Percentiles rank a stretch among this genome's conserved stretches.
Conservation (phyloP, 2,329 filamentous ascomycete species). For the Sporothrix dimorphospora region DNA sequence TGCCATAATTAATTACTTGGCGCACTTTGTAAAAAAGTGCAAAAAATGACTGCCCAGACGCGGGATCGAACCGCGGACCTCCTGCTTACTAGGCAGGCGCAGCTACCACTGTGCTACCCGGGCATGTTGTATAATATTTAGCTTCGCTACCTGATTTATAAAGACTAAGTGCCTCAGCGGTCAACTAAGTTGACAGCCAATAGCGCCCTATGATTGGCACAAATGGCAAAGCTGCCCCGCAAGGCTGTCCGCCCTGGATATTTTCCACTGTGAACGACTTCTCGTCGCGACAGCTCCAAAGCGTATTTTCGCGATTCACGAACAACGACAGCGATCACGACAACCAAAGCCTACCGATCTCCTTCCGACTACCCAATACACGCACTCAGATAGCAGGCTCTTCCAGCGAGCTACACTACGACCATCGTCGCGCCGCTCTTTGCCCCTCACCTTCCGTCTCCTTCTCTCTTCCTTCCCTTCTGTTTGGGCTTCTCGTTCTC, state of each 20-base stretch:
- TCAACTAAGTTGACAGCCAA: too few species aligned
- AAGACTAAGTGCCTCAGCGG: not conserved
- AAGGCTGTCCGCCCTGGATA: constrained; percentile 18
- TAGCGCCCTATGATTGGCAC: not conserved
- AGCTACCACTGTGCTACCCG: constrained; percentile 36
- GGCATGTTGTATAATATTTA: constrained; percentile 18
- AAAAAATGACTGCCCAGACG: constrained; percentile 34
- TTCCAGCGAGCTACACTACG: not conserved
- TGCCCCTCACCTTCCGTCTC: not conserved
- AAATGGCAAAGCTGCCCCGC: not conserved
- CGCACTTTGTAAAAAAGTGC: not conserved
- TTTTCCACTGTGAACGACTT: constrained; percentile 16
- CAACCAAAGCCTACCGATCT: too few species aligned
- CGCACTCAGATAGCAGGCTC: not conserved
- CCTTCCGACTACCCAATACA: too few species aligned
- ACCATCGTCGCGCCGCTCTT: not conserved
- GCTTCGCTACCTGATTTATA: not conserved
- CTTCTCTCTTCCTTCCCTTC: too few species aligned
- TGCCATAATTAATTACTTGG: too few species aligned
- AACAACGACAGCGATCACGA: not conserved
- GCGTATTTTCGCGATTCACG: constrained; percentile 15
- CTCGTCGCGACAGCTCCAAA: constrained; percentile 3
- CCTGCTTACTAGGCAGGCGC: constrained; percentile 36
- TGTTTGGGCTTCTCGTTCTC: not conserved
- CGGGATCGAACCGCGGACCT: constrained; percentile 36